Percentiles rank a stretch among this genome's conserved stretches.
Evolutionary conservation across 148 eudicot genomes (phyloP).

Genomic region (Rhododendron griersonianum): DNA sequence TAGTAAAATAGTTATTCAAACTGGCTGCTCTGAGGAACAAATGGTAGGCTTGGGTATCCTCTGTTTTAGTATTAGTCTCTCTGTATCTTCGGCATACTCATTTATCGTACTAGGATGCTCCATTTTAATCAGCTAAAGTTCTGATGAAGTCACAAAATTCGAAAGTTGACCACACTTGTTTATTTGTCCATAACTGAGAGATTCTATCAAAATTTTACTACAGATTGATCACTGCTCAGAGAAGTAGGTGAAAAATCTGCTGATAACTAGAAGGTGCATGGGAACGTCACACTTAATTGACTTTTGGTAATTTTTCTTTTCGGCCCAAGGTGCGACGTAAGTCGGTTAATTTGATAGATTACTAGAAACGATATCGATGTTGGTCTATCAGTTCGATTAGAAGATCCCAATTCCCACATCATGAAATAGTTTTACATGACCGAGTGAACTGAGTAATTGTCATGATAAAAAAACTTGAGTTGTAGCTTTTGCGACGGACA

Average conservation of each 20-base stretch:
- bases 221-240: neutral
- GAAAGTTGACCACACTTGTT: neutral
- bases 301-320: neutral
- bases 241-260: neutral
- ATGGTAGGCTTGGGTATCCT: neutral
- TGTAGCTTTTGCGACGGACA: too few species aligned
- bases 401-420: too few species aligned
- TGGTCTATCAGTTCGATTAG: too few species aligned
- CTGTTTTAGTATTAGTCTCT: neutral
- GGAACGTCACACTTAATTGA: neutral
- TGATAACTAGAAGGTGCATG: neutral
- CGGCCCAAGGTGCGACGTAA: neutral
- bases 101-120: conserved; percentile 2
- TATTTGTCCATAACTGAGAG: neutral
- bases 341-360: neutral
- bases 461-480: too few species aligned
- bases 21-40: neutral
- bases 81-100: neutral
- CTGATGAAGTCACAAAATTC: neutral
- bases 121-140: neutral
- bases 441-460: too few species aligned
- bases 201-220: neutral
- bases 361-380: neutral
- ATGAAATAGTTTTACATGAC: too few species aligned
- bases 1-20: neutral